Evolutionary conservation across 495 filamentous ascomycete species (phyloP).

Genomic region (Aspergillus sparsus): DNA sequence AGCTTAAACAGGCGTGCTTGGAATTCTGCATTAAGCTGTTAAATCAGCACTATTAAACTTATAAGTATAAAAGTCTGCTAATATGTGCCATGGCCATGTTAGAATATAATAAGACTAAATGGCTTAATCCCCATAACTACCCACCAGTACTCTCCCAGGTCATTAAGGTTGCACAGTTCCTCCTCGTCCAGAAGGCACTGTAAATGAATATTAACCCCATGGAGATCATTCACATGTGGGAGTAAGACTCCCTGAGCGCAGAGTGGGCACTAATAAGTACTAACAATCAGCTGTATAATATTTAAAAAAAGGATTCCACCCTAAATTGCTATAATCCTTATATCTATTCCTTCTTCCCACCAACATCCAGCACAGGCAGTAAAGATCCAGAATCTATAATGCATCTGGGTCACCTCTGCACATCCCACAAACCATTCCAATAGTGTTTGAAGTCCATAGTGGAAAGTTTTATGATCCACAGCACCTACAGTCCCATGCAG

Average conservation of each 20-base stretch:
- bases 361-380: too few species aligned
- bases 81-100: slow-evolving; percentile 16
- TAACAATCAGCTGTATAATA: too few species aligned
- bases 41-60: slow-evolving; percentile 3
- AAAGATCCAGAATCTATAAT: too few species aligned
- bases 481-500: slow-evolving; percentile 14
- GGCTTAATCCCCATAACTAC: slow-evolving; percentile 8
- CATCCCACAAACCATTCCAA: not conserved
- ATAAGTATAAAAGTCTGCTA: slow-evolving; percentile 20
- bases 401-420: too few species aligned
- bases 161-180: slow-evolving; percentile 18
- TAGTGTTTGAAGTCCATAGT: slow-evolving; percentile 12
- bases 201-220: slow-evolving; percentile 8
- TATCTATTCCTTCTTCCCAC: too few species aligned
- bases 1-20: not conserved
- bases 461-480: slow-evolving; percentile 16
- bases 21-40: slow-evolving; percentile 25
- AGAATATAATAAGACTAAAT: not conserved
- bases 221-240: slow-evolving; percentile 5
- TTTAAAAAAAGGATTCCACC: too few species aligned
- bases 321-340: too few species aligned
- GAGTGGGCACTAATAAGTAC: too few species aligned
- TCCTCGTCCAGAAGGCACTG: slow-evolving; percentile 16
- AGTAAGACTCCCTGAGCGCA: not conserved
- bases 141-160: slow-evolving; percentile 1